Evolutionary conservation across 345 rosid genomes (phyloP).

Genomic region (Laguncularia racemosa): DNA sequence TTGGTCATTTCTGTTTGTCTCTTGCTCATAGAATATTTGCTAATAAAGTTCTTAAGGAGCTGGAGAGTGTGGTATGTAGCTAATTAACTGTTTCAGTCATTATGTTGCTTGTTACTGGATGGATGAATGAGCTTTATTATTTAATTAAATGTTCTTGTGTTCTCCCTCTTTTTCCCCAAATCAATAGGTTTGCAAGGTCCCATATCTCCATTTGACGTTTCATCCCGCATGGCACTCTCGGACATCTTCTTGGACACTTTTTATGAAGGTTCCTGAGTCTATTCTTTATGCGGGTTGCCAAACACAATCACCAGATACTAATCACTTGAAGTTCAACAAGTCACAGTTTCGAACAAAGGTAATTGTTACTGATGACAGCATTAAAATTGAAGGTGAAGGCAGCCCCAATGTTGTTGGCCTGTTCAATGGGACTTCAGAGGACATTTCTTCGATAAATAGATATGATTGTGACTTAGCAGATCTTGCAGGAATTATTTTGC

Average conservation of each 20-base stretch:
- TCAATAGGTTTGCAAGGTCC: slow-evolving; percentile 61
- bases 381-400: slow-evolving; percentile 82
- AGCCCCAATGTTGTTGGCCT: slow-evolving; percentile 77
- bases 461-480: slow-evolving; percentile 70
- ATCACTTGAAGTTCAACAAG: slow-evolving; percentile 36
- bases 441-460: slow-evolving; percentile 56
- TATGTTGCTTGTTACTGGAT: slow-evolving; percentile 7
- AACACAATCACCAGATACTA: slow-evolving; percentile 23
- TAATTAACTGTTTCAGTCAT: neutral
- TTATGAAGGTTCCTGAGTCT: slow-evolving; percentile 69
- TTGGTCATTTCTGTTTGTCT: slow-evolving; percentile 82
- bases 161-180: slow-evolving; percentile 3
- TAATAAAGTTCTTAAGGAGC: slow-evolving; percentile 55
- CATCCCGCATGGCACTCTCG: slow-evolving; percentile 96
- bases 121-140: slow-evolving; percentile 2
- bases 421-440: slow-evolving; percentile 58
- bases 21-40: slow-evolving; percentile 83
- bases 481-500: slow-evolving; percentile 72
- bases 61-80: slow-evolving; percentile 67
- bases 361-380: slow-evolving; percentile 63
- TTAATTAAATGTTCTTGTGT: neutral
- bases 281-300: slow-evolving; percentile 44
- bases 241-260: slow-evolving; percentile 87
- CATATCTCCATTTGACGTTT: slow-evolving; percentile 79
- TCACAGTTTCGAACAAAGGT: slow-evolving; percentile 83